A percentile compares a stretch with the other conserved stretches of the same genome.
Evolutionary conservation across 768 basidiomycete species (phyloP).

Genomic region (Suillus subaureus): DNA sequence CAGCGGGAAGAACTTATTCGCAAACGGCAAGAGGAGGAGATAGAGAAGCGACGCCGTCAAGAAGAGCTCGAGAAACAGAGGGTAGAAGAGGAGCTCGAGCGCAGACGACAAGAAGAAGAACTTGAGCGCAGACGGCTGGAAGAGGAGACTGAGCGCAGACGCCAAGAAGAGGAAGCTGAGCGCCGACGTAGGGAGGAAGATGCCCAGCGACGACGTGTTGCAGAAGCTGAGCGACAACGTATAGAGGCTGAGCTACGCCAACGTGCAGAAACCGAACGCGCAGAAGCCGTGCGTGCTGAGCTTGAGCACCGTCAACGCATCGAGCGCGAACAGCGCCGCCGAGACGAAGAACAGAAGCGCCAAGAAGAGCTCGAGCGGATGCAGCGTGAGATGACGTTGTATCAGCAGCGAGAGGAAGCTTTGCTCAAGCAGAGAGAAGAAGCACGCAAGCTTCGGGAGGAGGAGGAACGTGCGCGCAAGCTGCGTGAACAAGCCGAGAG

Average conservation of each 20-base stretch:
- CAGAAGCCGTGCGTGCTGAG: background rate
- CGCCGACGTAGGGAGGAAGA: conserved; percentile 4
- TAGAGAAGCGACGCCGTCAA: conserved; percentile 1
- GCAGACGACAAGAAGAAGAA: conserved; percentile 2
- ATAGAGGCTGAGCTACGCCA: conserved; percentile 1
- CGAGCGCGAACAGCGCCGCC: conserved; percentile 6
- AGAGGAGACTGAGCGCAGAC: background rate
- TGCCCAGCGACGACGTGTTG: background rate
- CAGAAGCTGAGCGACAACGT: conserved; percentile 1
- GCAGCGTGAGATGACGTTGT: conserved; percentile 40
- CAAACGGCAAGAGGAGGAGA: conserved; percentile 3
- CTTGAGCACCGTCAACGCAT: conserved; percentile 2
- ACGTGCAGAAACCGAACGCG: background rate
- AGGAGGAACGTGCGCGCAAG: conserved; percentile 5
- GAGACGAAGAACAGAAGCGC: conserved; percentile 27
- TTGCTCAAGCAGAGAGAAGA: conserved; percentile 12
- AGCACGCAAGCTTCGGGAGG: conserved; percentile 8
- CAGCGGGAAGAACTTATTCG: conserved; percentile 1
- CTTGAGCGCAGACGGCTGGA: background rate
- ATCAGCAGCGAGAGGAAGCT: conserved; percentile 13
- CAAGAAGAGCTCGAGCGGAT: conserved; percentile 46
- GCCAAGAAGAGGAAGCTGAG: background rate
- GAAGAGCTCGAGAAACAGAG: background rate
- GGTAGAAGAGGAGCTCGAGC: background rate
- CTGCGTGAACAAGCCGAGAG: conserved; percentile 7